A percentile compares a stretch with the other conserved stretches of the same genome.
Conservation (phyloP, 169 alveolate species). For the Toxoplasma gondii region DNA sequence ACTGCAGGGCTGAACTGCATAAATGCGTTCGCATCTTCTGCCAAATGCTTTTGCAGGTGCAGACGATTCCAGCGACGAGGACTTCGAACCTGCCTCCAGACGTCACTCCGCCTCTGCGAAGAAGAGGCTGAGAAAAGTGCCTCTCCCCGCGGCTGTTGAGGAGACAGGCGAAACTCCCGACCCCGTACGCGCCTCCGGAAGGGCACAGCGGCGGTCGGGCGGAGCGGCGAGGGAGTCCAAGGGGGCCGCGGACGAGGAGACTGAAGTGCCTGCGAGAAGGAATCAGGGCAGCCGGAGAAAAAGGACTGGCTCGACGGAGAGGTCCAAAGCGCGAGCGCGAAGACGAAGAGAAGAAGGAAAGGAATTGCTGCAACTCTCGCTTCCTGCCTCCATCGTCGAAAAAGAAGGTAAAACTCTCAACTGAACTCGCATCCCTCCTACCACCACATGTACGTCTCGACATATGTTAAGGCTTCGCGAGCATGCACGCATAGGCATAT, state of each 20-base stretch:
- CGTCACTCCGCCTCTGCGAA: background rate
- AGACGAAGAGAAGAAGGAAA: background rate
- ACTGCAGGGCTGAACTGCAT: too few relatives aligned
- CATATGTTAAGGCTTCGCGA: too few relatives aligned
- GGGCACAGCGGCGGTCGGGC: background rate
- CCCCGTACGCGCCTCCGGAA: background rate
- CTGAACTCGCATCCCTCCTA: background rate
- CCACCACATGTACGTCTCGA: background rate
- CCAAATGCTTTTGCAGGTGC: conserved; percentile 3
- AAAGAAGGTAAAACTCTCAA: background rate
- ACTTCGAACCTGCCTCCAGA: conserved; percentile 24
- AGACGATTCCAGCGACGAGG: conserved; percentile 50
- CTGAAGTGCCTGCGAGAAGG: background rate
- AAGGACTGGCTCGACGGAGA: background rate
- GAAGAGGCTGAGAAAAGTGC: conserved; percentile 15
- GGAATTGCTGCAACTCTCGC: background rate
- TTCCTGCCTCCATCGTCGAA: conserved; percentile 25
- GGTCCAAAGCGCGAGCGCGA: background rate
- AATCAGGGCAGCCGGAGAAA: background rate
- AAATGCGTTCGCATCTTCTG: too few relatives aligned
- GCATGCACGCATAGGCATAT: too few relatives aligned
- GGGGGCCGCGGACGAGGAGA: background rate
- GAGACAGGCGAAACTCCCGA: background rate
- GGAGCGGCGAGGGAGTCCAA: background rate
- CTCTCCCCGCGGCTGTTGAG: background rate